Base-by-base conservation (phyloP, 1,284 basidiomycete species). In the Wolfiporia cocos region DNA sequence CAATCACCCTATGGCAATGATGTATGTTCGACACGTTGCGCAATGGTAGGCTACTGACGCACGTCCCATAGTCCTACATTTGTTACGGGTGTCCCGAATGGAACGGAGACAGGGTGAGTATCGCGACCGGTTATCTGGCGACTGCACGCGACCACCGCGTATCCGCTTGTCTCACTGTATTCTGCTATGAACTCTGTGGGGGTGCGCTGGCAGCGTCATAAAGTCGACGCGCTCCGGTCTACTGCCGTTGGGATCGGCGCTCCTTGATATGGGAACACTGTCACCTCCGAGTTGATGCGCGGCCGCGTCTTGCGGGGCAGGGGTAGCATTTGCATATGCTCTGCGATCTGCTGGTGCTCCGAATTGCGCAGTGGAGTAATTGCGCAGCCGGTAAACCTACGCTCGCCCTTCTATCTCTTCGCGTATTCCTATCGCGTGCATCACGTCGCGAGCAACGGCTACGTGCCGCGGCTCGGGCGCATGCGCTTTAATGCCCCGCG, bases 41-140 rank as follows among this genome's bases (percentile, higher is more conserved):
- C 28, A 19, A 20, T n/a, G 22, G 21, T 36, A 37, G 41, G 58
- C 39, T 42, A 28, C 11, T 39, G n/a, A 49, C 42, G 50, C 37
- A 45, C 40, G 10, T 49, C 43, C 47, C 4, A 52, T n/a, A 88
- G 86, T 55, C 92, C 92, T 10, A 86, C 88, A 12, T 97, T 90
- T 64, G 89, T 96, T 26, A 90, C 86, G 19, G 82, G 83, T 43
- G 89, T 95, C 19, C 94, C 94, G 35, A 75, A 93, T 62, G 94
- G 93, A 32, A 78, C 81, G 39, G 93, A 97, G 67, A 85, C 79
- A 49, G 94, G 92, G 91, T 92, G 65, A 64, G 84, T 70, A 15
- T 34, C 21, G 24, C 41, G 32, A 10, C 17, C 9, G 17, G 11
- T 34, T n/a, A 29, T 29, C n/a, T n/a, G 28, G n/a, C n/a, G n/a